Evolutionary conservation across 495 filamentous ascomycete species (phyloP), one percentile per base, ranked within the genome.

Genomic region (Xylaria curta): DNA sequence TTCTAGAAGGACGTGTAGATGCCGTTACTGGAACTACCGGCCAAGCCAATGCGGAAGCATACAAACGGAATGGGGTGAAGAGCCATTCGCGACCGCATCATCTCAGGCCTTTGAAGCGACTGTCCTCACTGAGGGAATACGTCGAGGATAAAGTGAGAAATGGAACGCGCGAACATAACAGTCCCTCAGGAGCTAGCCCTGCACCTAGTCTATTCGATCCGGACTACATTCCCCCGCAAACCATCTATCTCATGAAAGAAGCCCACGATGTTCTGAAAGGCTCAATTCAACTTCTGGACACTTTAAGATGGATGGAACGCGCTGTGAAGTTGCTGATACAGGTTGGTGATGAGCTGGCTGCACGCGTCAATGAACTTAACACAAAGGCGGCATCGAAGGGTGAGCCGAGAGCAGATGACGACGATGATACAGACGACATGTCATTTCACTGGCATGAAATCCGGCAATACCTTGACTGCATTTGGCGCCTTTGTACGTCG

Each of bases 231-330:
- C 75, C 76, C 12, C 76, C 76, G n/a, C 72, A 77, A 61, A 79
- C 77, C 0, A 79, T 77, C 15, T 70, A 79, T 42, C 65, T 81
- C 5, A 81, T 81, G 79, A 81, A 81, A 53, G 76, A 78, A 53
- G 79, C 78, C 0, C 78, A 81, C 42, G 79, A 81, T 17, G 76
- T 78, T 1, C 70, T 81, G 15, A 79, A 79, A 53, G 72, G 74
- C 7, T 74, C 77, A 3, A 78, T 81, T 28, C 75, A 77, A 51
- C 40, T 81, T 19, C 69, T 81, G 9, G 76, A 81, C 28, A 81
- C 79, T 21, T 66, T 81, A 7, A 66, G 75, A 33, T 81, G 79
- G 79, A 81, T 81, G 78, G 79, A 81, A 38, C 77, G 79, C n/a
- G 79, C 78, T 2, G 28, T 79, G 21, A 76, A 76, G 26, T 62